Evolutionary conservation across 2,329 filamentous ascomycete genomes (phyloP), one percentile per base, ranked within the genome.

Genomic region (Claviceps humidiphila): DNA sequence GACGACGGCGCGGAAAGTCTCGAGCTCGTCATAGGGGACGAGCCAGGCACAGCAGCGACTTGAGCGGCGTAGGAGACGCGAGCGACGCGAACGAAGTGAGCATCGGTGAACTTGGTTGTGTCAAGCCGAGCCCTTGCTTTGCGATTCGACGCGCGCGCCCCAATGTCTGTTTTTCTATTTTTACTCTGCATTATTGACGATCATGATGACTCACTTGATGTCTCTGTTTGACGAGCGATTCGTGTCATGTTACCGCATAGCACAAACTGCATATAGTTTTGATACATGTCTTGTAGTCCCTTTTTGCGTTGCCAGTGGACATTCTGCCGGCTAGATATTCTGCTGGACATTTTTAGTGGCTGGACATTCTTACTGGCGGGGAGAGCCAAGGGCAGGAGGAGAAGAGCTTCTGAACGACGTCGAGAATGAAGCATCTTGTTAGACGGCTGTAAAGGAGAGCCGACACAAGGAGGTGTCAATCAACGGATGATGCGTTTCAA

Each of bases 1-100:
- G 24, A 69, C 74, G 6, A 69, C 73, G 24, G 71, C 70, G 41
- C 71, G 78, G 55, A 81, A 81, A 68, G 73, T 80, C 53, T 79
- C 76, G 49, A 74, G 66, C 50, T 48, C 50, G 49, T 63, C 66
- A 48, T 66, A 68, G 61, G 64, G 57, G 54, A 57, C 57, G 4
- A 30, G 22, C 42, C 45, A 14, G 38, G 20, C 37, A 22, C 13
- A 24, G 50, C 45, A 41, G 50, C 44, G 39, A 34, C 40, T 49
- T 48, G 48, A 49, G 45, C 49, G 30, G 30, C 30, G 30, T 34
- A 34, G 30, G 30, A 34, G 9, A 34, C 30, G 30, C 30, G 30
- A 34, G 30, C 30, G 30, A 34, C 30, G 30, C 30, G 30, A 34
- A 34, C 30, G 30, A 34, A 4, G 30, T 34, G 30, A 34, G 14